phyloP scores from a whole-genome alignment of 129 eudicot genomes.

The Saposhnikovia divaricata region DNA sequence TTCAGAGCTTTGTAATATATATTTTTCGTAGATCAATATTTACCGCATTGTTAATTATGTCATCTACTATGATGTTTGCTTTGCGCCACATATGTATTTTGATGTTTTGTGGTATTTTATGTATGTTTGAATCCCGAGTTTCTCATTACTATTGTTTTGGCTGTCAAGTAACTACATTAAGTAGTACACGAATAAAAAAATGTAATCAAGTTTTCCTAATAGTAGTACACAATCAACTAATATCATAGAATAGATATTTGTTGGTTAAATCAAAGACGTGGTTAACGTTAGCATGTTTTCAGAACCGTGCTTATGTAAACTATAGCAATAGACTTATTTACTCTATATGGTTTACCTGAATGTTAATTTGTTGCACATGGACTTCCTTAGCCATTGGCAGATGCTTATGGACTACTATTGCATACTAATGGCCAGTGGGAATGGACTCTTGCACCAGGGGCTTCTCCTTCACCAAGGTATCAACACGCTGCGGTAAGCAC shows the following conservation, averaged over 20 bases:
- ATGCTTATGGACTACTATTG: slow-evolving; percentile 96
- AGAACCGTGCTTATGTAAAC: not conserved
- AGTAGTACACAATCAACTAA: too few species aligned
- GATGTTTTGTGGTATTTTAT: not conserved
- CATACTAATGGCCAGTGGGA: slow-evolving; percentile 99
- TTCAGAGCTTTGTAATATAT: not conserved
- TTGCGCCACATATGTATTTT: not conserved
- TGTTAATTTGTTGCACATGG: slow-evolving; percentile 12
- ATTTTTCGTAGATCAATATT: not conserved
- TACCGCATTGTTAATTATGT: not conserved
- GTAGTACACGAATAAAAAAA: too few species aligned
- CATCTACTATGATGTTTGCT: not conserved
- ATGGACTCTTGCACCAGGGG: slow-evolving; percentile 99
- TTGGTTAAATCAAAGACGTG: not conserved
- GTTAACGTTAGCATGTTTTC: not conserved
- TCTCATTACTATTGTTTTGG: too few species aligned
- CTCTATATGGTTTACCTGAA: not conserved
- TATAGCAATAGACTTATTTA: not conserved
- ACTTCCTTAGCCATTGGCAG: slow-evolving; percentile 69
- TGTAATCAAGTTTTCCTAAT: too few species aligned
- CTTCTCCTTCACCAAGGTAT: slow-evolving; percentile 88
- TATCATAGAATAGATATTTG: not conserved
- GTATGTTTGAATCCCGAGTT: not conserved
- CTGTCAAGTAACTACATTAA: too few species aligned
- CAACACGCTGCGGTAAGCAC: slow-evolving; percentile 96